phyloP scores from a whole-genome alignment of 441 rosid genomes.

The Euphorbia schlechtendalii region DNA sequence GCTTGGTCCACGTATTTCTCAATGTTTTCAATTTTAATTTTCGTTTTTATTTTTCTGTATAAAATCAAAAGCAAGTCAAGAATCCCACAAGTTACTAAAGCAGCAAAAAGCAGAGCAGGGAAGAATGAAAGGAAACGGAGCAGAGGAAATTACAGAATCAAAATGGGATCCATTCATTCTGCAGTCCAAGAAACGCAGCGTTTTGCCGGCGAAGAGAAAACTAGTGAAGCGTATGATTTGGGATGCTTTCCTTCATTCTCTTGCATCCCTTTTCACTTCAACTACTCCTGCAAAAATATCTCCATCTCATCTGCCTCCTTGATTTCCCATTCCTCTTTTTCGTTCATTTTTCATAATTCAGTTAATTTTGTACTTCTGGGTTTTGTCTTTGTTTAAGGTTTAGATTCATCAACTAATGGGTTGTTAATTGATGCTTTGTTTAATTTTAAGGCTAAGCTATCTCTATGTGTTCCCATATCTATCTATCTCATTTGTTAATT shows the following conservation, averaged over 20 bases:
- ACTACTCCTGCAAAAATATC: not conserved
- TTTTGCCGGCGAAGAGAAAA: constrained; percentile 35
- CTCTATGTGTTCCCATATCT: no score
- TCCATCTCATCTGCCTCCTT: not conserved
- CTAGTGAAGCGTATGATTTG: constrained; percentile 34
- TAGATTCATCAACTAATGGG: no score
- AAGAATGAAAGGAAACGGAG: constrained; percentile 11
- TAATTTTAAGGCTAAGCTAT: no score
- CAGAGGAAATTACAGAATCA: not conserved
- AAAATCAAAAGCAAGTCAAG: not conserved
- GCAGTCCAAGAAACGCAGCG: constrained; percentile 19
- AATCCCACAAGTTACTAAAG: not conserved
- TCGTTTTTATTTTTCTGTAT: no score
- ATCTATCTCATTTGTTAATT: no score
- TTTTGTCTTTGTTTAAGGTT: no score
- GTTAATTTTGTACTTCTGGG: no score
- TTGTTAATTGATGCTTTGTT: no score
- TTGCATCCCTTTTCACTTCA: constrained; percentile 9
- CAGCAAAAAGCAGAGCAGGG: constrained; percentile 4
- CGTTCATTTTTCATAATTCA: no score
- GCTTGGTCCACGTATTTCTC: no score
- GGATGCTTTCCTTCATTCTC: constrained; percentile 9
- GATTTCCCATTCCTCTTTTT: not conserved
- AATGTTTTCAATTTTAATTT: no score
- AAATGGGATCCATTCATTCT: not conserved